Evolutionary conservation across 2,329 filamentous ascomycete species (phyloP), one percentile per base, ranked within the genome.

Genomic region (Botrytis squamosa): DNA sequence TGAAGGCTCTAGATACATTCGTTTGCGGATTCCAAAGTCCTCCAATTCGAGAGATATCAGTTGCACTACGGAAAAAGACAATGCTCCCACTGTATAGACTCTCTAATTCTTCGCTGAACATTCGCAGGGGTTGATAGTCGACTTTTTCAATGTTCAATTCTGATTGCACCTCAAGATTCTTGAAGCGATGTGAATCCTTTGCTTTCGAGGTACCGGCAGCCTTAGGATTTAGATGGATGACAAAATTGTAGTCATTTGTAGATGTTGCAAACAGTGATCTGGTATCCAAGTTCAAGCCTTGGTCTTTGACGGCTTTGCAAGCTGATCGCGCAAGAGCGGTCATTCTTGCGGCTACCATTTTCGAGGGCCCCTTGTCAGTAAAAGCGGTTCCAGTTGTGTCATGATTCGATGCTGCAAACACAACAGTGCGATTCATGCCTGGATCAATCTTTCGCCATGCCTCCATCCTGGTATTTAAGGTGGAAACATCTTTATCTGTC

Each of bases 381-480:
- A 94, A 98, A 0, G 91, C 92, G 14, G 91, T 89, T 5, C 96
- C 96, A 52, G 92, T 92, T 8, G 85, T 83, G 78, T 98, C 94
- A 76, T 93, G 85, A 71, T 93, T 92, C 0, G 93, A 94, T 3
- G 94, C 94, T 6, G 92, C 92, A 79, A 98, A 93, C 57, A 98
- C 84, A 29, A 92, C 91, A 4, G 93, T 89, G 75, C 90, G 90
- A 83, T 96, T 97, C 90, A 98, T 93, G 71, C 88, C 90, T 1
- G 95, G 94, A 79, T 99, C 96, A 71, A 96, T 90, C 77, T 92
- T 93, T 74, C 96, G 88, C 93, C 94, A 97, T 22, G 92, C 91
- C 75, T 93, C 89, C 74, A 98, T 91, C 33, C 92, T 90, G 6
- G 90, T 92, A 55, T 86, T 87, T 76, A 96, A 90, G 4, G 86